Base-by-base conservation (phyloP, 192 early-diverging fungal genomes). In the Backusella australiensis region DNA sequence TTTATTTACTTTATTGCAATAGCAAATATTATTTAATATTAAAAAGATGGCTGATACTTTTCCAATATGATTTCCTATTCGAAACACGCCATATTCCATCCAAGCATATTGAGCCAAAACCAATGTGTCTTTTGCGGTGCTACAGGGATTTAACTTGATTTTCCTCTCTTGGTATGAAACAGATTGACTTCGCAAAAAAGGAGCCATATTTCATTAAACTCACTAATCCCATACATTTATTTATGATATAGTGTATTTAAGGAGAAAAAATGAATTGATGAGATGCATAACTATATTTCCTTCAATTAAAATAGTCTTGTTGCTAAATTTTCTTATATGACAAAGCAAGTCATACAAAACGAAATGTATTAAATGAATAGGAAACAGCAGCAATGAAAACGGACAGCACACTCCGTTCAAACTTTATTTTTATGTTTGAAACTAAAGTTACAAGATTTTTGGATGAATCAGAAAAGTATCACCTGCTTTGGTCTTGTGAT, bases 381-480 rank as follows among this genome's bases (percentile, higher is more conserved):
- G 23, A 63, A 63, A 63, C 21, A 63, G 4, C 56, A 59, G 6
- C 23, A 63, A 63, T 63, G 56, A 63, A 63, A 63, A 29, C 23
- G 56, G 56, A 29, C 12, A 29, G 21, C 7, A 63, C 56, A 63
- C 56, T 63, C 56, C 56, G 56, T 63, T 9, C 56, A 63, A 29
- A 29, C 56, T 63, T 63, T 29, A 39, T 39, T 39, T 39, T 39
- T 53, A 53, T 19, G 23, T 63, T 26, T 63, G 56, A 63, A 29
- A 63, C 56, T 63, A 63, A 53, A 53, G 52, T 21, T 53, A 53
- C 52, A 53, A 29, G 56, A 29, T 63, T 49, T 49, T 63, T 29
- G 23, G 26, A 63, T 63, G 26, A 63, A 63, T 63, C 56, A 63
- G 56, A 63, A 49, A 49, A 63, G 56, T 26, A 63, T 63, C 56